Percentiles rank a stretch among this genome's conserved stretches.
These are phyloP conservation scores for Penicillium hordei DNA, from an alignment of 2,329 filamentous ascomycete species.

Conservation along the genomic window DNA sequence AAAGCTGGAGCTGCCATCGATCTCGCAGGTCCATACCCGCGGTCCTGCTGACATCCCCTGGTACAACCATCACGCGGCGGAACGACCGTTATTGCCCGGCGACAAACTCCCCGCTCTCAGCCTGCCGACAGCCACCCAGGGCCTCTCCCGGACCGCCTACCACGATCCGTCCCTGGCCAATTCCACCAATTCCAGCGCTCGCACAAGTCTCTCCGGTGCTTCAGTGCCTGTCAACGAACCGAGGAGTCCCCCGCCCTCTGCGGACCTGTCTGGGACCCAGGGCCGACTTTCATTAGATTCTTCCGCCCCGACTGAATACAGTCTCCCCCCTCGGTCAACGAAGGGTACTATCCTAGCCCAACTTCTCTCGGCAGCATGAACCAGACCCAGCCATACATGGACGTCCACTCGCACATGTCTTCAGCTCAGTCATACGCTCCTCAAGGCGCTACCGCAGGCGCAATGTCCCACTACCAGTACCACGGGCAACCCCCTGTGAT, in stretches of 20 bases:
- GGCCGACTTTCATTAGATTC: slow-evolving; percentile 37
- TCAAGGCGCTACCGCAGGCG: slow-evolving; percentile 72
- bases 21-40: slow-evolving; percentile 79
- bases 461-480: slow-evolving; percentile 73
- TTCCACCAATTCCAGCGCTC: slow-evolving; percentile 53
- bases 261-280: slow-evolving; percentile 50
- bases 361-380: slow-evolving; percentile 66
- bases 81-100: slow-evolving; percentile 66
- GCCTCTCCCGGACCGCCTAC: slow-evolving; percentile 72
- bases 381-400: slow-evolving; percentile 77
- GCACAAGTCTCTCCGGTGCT: slow-evolving; percentile 58
- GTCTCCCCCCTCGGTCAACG: slow-evolving; percentile 37
- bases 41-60: slow-evolving; percentile 69
- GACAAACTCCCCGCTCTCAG: slow-evolving; percentile 72
- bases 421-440: slow-evolving; percentile 71
- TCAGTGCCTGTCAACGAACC: slow-evolving; percentile 48
- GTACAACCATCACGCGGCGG: slow-evolving; percentile 66
- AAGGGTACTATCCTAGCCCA: slow-evolving; percentile 45
- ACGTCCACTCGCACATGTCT: slow-evolving; percentile 78
- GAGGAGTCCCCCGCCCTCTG: slow-evolving; percentile 71
- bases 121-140: slow-evolving; percentile 64
- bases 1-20: slow-evolving; percentile 93
- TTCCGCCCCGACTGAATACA: slow-evolving; percentile 32
- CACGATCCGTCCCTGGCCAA: slow-evolving; percentile 53
- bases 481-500: slow-evolving; percentile 68